Conservation (phyloP, 192 early-diverging fungal genomes). For the Backusella sp. region DNA sequence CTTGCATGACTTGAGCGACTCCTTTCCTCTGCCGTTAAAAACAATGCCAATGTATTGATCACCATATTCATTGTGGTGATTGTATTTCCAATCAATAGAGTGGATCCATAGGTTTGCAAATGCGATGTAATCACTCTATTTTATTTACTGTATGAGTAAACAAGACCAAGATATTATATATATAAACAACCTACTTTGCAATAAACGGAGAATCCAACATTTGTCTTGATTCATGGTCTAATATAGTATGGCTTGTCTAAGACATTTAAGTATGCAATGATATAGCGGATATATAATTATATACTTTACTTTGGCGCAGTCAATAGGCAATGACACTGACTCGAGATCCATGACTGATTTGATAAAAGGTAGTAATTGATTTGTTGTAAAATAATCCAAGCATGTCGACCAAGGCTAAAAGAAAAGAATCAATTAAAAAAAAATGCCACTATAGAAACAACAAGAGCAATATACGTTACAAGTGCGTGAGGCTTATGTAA, state of each 20-base stretch:
- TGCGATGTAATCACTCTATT: conserved; percentile 51
- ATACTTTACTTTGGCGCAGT: conserved; percentile 45
- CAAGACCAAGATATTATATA: neutral
- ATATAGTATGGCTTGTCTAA: conserved; percentile 51
- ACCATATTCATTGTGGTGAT: conserved; percentile 57
- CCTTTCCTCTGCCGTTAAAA: conserved; percentile 46
- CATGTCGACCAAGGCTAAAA: conserved; percentile 31
- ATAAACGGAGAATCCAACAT: conserved; percentile 18
- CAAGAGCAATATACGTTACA: neutral
- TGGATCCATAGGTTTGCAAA: conserved; percentile 48
- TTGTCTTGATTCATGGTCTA: conserved; percentile 42
- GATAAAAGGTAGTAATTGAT: conserved; percentile 47
- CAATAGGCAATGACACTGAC: conserved; percentile 48
- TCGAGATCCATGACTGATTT: conserved; percentile 53
- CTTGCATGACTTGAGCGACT: conserved; percentile 51
- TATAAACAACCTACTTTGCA: conserved; percentile 9
- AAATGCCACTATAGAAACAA: neutral
- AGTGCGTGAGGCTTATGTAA: conserved; percentile 32
- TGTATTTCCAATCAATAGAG: conserved; percentile 48
- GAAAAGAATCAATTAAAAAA: neutral
- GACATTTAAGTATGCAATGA: neutral
- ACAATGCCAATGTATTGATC: conserved; percentile 53
- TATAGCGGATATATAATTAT: too few species aligned
- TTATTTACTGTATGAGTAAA: neutral
- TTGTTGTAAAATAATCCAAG: conserved; percentile 44